Evolutionary conservation across 163 green algal species (phyloP), one percentile per base, ranked within the genome.

Genomic region (Chloromonas sp.): DNA sequence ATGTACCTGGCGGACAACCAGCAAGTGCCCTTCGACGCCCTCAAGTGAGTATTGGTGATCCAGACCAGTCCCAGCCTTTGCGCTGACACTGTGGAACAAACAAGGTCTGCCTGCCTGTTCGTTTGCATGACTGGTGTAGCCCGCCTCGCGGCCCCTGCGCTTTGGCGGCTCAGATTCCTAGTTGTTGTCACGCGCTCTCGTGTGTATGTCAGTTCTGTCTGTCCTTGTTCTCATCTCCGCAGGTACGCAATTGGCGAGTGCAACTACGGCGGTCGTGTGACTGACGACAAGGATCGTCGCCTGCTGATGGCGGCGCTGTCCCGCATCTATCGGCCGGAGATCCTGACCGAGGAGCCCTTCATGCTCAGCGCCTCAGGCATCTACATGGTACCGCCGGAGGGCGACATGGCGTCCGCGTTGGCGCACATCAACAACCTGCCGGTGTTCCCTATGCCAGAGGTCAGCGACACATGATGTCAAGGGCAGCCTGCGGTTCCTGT

Each of bases 191-290:
- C 36, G 36, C 36, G 36, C 36, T 36, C 36, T 36, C 5, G 66
- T 74, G 66, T 74, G 66, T 74, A 11, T 74, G 66, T 74, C 66
- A 74, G 11, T 74, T 74, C 66, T 74, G 5, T 74, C 5, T 74
- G 5, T 74, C 66, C 11, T 74, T 74, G 5, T 74, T 74, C 66
- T 74, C 66, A 36, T 60, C 11, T 3, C 77, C 36, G 77, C 77
- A 81, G 61, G 14, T 97, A 96, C 86, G 86, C 92, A 61, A 95
- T 92, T n/a, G 92, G 92, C 0, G 93, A 97, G 82, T 96, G 94
- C 87, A 97, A 97, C 89, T 97, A 97, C 79, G 94, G 88, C 70
- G 94, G 94, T 58, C 90, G 94, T 1, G 94, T 97, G 2, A 97
- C 94, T 13, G 94, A 97, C 83, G 93, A 97, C 87, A 96, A 97